Evolutionary conservation across 2,329 filamentous ascomycete species (phyloP).

Genomic region (Trichophyton simii): DNA sequence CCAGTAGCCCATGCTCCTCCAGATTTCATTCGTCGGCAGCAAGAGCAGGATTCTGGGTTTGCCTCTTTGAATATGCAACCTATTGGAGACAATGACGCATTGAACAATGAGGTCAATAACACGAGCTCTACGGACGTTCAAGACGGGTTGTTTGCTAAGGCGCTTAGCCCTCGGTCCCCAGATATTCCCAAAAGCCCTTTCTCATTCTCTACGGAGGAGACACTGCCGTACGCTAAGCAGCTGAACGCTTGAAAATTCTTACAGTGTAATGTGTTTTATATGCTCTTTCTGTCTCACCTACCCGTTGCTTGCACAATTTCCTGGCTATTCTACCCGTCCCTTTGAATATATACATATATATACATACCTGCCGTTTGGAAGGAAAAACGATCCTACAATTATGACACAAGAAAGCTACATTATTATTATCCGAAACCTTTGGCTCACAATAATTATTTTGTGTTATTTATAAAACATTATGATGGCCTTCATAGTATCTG

Average conservation of each 20-base stretch:
- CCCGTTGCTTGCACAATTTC: background rate
- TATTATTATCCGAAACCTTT: background rate
- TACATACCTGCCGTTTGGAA: background rate
- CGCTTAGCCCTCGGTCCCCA: constrained; percentile 72
- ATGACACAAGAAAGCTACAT: background rate
- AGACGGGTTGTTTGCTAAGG: constrained; percentile 77
- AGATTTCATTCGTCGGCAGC: constrained; percentile 19
- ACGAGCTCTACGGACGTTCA: constrained; percentile 34
- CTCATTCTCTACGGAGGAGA: constrained; percentile 41
- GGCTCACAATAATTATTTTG: background rate
- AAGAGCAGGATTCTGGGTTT: constrained; percentile 17
- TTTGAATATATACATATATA: constrained; percentile 1
- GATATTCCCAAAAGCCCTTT: constrained; percentile 81
- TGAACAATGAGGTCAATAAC: constrained; percentile 8
- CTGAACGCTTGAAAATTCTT: constrained; percentile 8
- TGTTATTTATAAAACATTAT: background rate
- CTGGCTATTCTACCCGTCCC: background rate
- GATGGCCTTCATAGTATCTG: background rate
- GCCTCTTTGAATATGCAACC: constrained; percentile 16
- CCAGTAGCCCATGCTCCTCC: constrained; percentile 30
- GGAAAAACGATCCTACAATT: background rate
- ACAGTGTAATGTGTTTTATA: background rate
- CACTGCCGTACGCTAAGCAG: constrained; percentile 17
- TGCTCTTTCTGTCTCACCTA: background rate
- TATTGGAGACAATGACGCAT: constrained; percentile 22